A percentile compares a stretch with the other conserved stretches of the same genome.
phyloP scores from a whole-genome alignment of 768 basidiomycete species.

The Coprinopsis cinerea region DNA sequence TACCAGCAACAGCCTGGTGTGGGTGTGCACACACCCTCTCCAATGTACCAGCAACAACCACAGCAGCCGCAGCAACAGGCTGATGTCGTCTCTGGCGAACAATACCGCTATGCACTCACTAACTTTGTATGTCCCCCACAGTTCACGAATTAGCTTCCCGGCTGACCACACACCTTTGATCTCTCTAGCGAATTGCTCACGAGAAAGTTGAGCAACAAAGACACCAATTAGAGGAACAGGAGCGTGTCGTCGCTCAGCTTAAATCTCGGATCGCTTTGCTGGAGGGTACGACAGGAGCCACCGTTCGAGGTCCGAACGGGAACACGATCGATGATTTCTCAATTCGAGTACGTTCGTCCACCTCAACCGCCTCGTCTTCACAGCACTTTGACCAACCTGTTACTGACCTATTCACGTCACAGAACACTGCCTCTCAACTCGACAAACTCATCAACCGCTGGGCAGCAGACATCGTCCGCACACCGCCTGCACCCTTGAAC shows the following conservation, averaged over 20 bases:
- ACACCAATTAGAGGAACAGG: constrained; percentile 74
- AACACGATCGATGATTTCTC: constrained; percentile 83
- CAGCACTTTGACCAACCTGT: constrained; percentile 3
- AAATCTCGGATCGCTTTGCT: constrained; percentile 65
- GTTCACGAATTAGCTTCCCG: neutral
- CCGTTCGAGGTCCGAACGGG: constrained; percentile 39
- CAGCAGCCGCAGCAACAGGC: constrained; percentile 26
- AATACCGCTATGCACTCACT: constrained; percentile 77
- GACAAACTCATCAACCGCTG: constrained; percentile 84
- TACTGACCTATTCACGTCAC: constrained; percentile 8
- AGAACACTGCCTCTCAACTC: constrained; percentile 80
- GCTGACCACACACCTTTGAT: constrained; percentile 1
- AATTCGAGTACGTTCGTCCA: constrained; percentile 59
- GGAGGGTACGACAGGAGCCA: constrained; percentile 54
- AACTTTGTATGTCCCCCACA: constrained; percentile 56
- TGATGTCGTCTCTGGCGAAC: constrained; percentile 50
- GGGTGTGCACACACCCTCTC: neutral
- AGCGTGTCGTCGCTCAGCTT: constrained; percentile 71
- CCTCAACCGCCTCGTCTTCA: neutral
- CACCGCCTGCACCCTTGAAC: constrained; percentile 47
- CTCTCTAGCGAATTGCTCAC: constrained; percentile 70
- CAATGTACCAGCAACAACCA: too few species aligned
- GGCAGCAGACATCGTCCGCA: constrained; percentile 70
- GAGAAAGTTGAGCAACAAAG: constrained; percentile 85
- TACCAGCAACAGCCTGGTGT: neutral